Evolutionary conservation across 352 stramenopile species (phyloP).

Genomic region (Phytophthora melonis): DNA sequence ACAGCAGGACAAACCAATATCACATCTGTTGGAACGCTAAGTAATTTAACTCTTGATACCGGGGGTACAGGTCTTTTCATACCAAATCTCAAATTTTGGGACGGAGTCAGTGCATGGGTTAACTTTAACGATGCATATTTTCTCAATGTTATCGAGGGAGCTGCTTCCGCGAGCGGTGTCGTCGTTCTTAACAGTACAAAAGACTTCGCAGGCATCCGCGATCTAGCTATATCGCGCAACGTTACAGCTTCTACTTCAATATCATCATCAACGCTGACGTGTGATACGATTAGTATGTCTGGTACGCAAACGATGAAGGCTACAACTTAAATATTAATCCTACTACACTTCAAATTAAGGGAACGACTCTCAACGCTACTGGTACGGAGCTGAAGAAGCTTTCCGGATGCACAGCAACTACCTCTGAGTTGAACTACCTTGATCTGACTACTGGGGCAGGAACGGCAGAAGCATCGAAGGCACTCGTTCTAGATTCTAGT

Average conservation of each 20-base stretch:
- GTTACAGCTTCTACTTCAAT: neutral
- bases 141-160: neutral
- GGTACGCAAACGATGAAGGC: constrained; percentile 16
- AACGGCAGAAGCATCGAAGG: neutral
- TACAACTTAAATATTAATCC: constrained; percentile 11
- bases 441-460: neutral
- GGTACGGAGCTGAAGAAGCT: neutral
- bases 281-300: constrained; percentile 11
- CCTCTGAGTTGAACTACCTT: neutral
- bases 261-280: constrained; percentile 5
- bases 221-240: neutral
- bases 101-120: neutral
- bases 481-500: neutral
- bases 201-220: neutral
- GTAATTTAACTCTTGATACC: neutral
- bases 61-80: neutral
- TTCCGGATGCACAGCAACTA: neutral
- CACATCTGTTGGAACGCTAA: no score
- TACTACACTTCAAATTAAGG: constrained; percentile 5
- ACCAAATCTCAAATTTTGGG: neutral
- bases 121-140: neutral
- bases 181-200: neutral
- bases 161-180: neutral
- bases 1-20: no score
- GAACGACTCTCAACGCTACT: neutral